Base-by-base conservation (phyloP, 1,284 basidiomycete species). In the Anthracocystis setariae region DNA sequence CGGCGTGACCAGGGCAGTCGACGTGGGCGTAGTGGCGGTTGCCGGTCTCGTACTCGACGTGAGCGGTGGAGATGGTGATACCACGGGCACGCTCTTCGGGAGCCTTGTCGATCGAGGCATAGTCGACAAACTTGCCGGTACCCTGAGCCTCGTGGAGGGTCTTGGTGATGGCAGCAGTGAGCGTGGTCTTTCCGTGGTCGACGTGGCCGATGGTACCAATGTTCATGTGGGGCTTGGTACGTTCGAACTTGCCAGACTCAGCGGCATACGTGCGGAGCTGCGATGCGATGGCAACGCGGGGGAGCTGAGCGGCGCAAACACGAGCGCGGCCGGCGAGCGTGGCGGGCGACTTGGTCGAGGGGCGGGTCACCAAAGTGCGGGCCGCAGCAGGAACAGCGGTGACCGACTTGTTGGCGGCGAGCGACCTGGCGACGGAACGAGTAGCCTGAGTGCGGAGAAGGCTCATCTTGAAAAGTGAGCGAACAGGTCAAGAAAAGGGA, bases 1-100 rank as follows among this genome's bases (percentile, higher is more conserved):
- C 85, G 60, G 85, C 85, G 84, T 85, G 85, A 73, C 86, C 85
- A 29, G 94, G 95, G 86, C 96, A 98, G 86, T 99, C 96, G 84
- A 99, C 97, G 85, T 99, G 96, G 38, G 95, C 96, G 82, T 99
- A 99, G 84, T 98, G 96, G 72, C 96, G 90, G 59, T 86, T 88
- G 15, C 60, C 57, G n/a, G 80, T 96, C 87, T 98, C 94, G 85
- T 99, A 99, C 85, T 99, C 96, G 84, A 99, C 94, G 84, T 99
- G 96, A 51, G 87, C 87, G 39, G 87, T 87, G 56, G 86, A 85
- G 83, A 99, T 99, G 75, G 96, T 99, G 85, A 99, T 98, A 87
- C 96, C 96, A 85, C 96, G 92, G 61, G 95, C 95, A 86, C 94
- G 96, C 87, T 99, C 96, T 85, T 99, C 96, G 10, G 96, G 96